Evolutionary conservation across 164 flowering plant species (phyloP), one percentile per base, ranked within the genome.

Genomic region (Euptelea pleiosperma): DNA sequence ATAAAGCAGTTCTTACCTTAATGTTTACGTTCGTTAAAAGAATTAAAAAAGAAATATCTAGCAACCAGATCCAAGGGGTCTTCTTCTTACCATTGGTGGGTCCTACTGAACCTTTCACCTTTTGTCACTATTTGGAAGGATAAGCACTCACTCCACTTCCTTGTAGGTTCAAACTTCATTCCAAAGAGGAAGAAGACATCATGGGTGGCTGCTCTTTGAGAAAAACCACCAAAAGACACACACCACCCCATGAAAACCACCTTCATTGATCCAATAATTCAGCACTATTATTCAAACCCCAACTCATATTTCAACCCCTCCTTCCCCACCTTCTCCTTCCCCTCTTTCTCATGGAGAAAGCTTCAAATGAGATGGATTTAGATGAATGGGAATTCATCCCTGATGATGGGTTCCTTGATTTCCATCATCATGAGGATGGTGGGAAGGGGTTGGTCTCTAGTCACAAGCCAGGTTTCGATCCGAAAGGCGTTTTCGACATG

Each of bases 301-400:
- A 5, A 16, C 8, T 31, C 60, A 21, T 57, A 33, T 50, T 10
- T 48, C 31, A 34, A 24, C 11, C 22, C 29, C 1, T 28, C 31
- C 22, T 21, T 47, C 36, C 31, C 24, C 6, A 28, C 34, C 37
- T 34, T 19, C 43, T 36, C 29, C 35, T 28, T 30, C 16, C 29
- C 35, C 8, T 28, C 49, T 4, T 30, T 26, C 25, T 51, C 41
- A 53, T 61, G 67, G 55, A 60, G 50, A 52, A 62, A 22, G 35
- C 35, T 24, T 40, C 65, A 7, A 19, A 25, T 39, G 66, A 67
- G 31, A 80, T 80, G 79, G 83, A 80, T 57, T 47, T 72, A 52
- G 75, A 73, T 0, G 87, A 80, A 40, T 82, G 87, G 87, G 87
- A 76, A 39, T 21, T 64, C 43, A 68, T 82, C 24, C 58, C 82